phyloP scores from a whole-genome alignment of 495 filamentous ascomycete species.

The Hypoxylon intermedium region DNA sequence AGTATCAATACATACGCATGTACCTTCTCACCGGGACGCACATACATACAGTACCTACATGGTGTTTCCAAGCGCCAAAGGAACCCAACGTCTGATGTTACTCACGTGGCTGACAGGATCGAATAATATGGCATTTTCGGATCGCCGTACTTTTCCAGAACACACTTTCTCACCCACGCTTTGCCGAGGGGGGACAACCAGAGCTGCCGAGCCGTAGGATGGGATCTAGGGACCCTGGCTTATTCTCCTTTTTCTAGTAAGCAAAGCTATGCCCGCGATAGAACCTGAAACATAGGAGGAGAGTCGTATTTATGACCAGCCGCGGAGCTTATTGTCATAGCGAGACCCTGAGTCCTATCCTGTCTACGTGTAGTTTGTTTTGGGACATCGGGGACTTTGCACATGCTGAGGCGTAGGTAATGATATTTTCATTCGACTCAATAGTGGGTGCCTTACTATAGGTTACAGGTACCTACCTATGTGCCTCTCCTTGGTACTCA shows the following conservation, averaged over 20 bases:
- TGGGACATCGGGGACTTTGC: too few relatives aligned
- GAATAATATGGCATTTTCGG: conserved; percentile 18
- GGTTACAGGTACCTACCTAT: too few relatives aligned
- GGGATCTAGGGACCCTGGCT: conserved; percentile 15
- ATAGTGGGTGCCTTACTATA: too few relatives aligned
- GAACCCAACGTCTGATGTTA: conserved; percentile 30
- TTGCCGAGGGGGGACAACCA: background rate
- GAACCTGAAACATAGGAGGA: conserved; percentile 16
- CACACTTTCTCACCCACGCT: conserved; percentile 19
- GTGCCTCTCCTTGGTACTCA: background rate
- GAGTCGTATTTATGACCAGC: conserved; percentile 28
- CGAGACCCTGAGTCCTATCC: too few relatives aligned
- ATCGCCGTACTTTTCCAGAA: conserved; percentile 20
- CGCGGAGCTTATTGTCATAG: conserved; percentile 10
- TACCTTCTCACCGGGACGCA: conserved; percentile 15
- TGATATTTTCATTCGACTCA: too few relatives aligned
- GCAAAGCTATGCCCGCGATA: conserved; percentile 17
- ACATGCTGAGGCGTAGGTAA: too few relatives aligned
- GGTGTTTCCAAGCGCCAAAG: conserved; percentile 11
- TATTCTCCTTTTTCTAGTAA: conserved; percentile 18
- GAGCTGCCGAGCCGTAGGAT: conserved; percentile 9
- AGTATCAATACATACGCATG: conserved; percentile 15
- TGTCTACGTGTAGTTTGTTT: too few relatives aligned
- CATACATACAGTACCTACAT: background rate
- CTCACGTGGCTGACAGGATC: conserved; percentile 37